Evolutionary conservation across 1,284 basidiomycete species (phyloP), one percentile per base, ranked within the genome.

Genomic region (Albatrellus sp.): DNA sequence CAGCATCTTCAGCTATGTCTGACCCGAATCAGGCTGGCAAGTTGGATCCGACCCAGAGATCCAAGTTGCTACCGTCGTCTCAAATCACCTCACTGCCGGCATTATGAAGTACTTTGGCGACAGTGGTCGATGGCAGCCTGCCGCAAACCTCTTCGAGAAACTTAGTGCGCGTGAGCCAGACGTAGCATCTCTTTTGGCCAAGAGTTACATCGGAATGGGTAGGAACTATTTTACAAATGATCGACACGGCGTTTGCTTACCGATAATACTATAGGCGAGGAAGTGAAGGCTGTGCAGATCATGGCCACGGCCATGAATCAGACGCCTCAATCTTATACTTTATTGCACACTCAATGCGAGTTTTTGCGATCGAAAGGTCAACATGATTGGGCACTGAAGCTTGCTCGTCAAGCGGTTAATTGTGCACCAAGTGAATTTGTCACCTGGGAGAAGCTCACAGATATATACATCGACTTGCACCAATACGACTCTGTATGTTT

Each of bases 1-100:
- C 16, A 28, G 13, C 32, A 39, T 11, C 33, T 16, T n/a, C 16
- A 31, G 30, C 19, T 7, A 34, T 12, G 29, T 17, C 28, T 42
- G 5, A 17, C 30, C n/a, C 17, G 19, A 17, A 12, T 9, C 40
- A 90, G 90, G 94, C 28, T 98, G 94, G 96, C 93, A 97, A 61
- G 85, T 98, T 1, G 94, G 94, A 2, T 97, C 92, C 0, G 94
- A 98, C 54, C 94, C 94, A 0, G 96, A 98, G 63, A 93, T 98
- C 31, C 96, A 98, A 60, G 94, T 98, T 16, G 94, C 94, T 0
- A 97, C 93, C 0, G 75, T 93, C n/a, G 90, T 97, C 5, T 92
- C 90, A 32, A 98, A 98, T 60, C 94, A 98, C 60, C 73, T 98
- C 11, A 94, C 92, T 0, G 85, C 90, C 3, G 94, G 88, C 0